phyloP scores from a whole-genome alignment of 352 stramenopile species.

The Phytophthora crassamura region DNA sequence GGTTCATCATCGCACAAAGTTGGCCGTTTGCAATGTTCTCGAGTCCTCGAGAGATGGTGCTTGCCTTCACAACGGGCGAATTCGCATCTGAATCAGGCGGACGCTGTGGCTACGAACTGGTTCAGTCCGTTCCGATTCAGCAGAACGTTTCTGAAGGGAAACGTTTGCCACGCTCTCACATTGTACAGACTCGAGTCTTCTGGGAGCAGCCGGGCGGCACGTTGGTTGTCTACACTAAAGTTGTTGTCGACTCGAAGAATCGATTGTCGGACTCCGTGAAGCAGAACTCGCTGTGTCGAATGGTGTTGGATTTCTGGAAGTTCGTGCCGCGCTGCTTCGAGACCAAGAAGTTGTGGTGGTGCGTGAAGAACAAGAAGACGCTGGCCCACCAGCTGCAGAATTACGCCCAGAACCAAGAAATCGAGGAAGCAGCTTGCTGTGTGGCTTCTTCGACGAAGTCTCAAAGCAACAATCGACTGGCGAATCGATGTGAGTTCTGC shows the following conservation, averaged over 20 bases:
- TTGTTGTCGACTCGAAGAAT: conserved; percentile 33
- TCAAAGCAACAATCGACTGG: conserved; percentile 1
- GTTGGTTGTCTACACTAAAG: conserved; percentile 30
- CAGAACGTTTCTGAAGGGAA: conserved; percentile 1
- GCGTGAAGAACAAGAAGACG: conserved; percentile 33
- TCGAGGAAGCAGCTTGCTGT: conserved; percentile 9
- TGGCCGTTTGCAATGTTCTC: conserved; percentile 30
- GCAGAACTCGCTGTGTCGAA: conserved; percentile 23
- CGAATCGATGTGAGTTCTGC: conserved; percentile 32
- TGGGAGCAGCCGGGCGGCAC: conserved; percentile 25
- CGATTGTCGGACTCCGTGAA: conserved; percentile 26
- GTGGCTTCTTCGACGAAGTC: background rate
- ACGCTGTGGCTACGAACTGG: conserved; percentile 31
- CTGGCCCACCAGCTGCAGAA: conserved; percentile 17
- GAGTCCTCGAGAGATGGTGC: conserved; percentile 25
- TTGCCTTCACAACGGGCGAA: conserved; percentile 18
- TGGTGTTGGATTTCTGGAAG: conserved; percentile 26
- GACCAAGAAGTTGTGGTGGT: conserved; percentile 36
- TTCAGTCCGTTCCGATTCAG: conserved; percentile 25
- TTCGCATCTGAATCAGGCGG: conserved; percentile 11
- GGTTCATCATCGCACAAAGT: conserved; percentile 20
- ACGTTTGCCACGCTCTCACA: conserved; percentile 15
- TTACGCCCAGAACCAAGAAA: background rate
- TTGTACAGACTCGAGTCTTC: conserved; percentile 28
- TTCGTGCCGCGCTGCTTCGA: conserved; percentile 31